A percentile compares a stretch with the other conserved stretches of the same genome.
These are phyloP conservation scores for Ustilago vetiveriae DNA, from an alignment of 1,284 basidiomycete genomes.

Conservation along the genomic window DNA sequence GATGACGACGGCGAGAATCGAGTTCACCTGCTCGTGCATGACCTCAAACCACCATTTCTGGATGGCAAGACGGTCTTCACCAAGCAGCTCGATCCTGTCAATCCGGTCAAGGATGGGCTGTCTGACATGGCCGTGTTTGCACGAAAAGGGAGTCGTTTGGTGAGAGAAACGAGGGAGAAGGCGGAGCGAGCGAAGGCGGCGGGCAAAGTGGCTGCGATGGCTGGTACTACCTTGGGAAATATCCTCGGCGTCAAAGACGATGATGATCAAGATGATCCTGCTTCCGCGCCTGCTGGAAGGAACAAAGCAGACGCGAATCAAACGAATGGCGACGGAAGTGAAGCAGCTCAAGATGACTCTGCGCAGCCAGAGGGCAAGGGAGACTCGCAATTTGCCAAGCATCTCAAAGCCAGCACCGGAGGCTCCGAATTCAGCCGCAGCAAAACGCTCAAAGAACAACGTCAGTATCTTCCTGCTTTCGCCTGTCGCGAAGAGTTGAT, in stretches of 20 bases:
- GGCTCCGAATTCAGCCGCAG: slow-evolving; percentile 83
- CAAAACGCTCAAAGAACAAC: slow-evolving; percentile 89
- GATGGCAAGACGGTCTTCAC: slow-evolving; percentile 96
- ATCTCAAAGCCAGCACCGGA: slow-evolving; percentile 76
- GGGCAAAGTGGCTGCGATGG: slow-evolving; percentile 89
- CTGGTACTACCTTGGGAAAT: slow-evolving; percentile 92
- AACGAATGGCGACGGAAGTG: not conserved
- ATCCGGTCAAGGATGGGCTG: slow-evolving; percentile 91
- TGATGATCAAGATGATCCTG: slow-evolving; percentile 71
- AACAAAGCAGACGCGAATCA: not conserved
- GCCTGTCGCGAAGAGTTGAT: slow-evolving; percentile 94
- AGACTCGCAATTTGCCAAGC: slow-evolving; percentile 93
- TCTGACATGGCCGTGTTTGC: slow-evolving; percentile 95
- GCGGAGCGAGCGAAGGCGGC: slow-evolving; percentile 81
- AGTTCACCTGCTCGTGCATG: slow-evolving; percentile 95
- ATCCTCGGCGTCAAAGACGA: slow-evolving; percentile 97
- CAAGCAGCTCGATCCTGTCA: slow-evolving; percentile 94
- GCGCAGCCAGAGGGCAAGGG: slow-evolving; percentile 81
- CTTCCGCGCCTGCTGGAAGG: not conserved
- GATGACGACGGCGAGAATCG: slow-evolving; percentile 90
- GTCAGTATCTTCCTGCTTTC: slow-evolving; percentile 97
- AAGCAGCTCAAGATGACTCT: not conserved
- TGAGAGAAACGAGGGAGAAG: slow-evolving; percentile 93
- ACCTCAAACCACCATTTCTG: slow-evolving; percentile 96
- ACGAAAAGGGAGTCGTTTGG: slow-evolving; percentile 91